Evolutionary conservation across 2,329 filamentous ascomycete species (phyloP).

Genomic region (Xylariaceae sp.): DNA sequence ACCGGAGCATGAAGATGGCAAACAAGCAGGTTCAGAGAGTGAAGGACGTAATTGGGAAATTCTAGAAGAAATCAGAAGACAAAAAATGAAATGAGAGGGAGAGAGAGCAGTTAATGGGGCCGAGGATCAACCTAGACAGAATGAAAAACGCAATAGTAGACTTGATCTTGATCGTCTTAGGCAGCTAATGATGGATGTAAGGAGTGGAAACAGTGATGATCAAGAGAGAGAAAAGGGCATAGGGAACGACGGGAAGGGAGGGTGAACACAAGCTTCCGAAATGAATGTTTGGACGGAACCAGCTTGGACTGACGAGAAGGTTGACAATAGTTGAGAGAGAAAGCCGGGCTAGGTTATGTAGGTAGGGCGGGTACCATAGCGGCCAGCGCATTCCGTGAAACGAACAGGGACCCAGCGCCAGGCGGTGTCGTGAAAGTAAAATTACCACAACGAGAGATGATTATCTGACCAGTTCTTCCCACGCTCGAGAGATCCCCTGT

Average conservation of each 20-base stretch:
- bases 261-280: conserved; percentile 1
- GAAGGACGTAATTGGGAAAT: conserved; percentile 15
- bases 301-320: conserved; percentile 19
- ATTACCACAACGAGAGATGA: background rate
- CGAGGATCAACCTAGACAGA: conserved; percentile 57
- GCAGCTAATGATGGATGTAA: conserved; percentile 18
- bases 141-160: conserved; percentile 29
- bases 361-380: conserved; percentile 10
- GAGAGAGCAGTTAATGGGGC: conserved; percentile 31
- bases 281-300: conserved; percentile 7
- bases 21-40: conserved; percentile 22
- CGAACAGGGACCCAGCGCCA: conserved; percentile 16
- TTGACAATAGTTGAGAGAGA: conserved; percentile 19
- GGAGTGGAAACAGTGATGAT: conserved; percentile 18
- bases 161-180: background rate
- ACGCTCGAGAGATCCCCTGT: background rate
- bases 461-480: background rate
- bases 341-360: conserved; percentile 6
- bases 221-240: conserved; percentile 16
- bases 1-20: conserved; percentile 4
- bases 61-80: conserved; percentile 20
- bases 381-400: background rate
- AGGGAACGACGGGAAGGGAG: background rate
- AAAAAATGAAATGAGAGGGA: background rate
- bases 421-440: conserved; percentile 1